These are phyloP conservation scores for Lactarius deliciosus DNA, from an alignment of 768 basidiomycete species.

Conservation along the genomic window DNA sequence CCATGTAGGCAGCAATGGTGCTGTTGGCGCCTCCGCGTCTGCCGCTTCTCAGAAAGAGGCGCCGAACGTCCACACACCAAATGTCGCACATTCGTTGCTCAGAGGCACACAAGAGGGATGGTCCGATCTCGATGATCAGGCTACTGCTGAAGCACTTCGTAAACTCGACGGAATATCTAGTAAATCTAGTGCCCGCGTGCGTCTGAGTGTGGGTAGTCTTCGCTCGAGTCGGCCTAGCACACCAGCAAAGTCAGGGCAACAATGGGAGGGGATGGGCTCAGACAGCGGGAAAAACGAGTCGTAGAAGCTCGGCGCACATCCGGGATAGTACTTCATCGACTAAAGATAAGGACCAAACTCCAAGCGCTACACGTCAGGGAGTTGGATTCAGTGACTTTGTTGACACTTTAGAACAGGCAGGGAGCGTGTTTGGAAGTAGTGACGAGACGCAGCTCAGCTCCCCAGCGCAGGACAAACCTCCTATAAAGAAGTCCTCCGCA, in stretches of 20 bases:
- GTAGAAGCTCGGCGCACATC: constrained; percentile 39
- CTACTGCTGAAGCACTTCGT: constrained; percentile 86
- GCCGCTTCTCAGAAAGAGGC: constrained; percentile 42
- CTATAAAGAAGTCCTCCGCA: constrained; percentile 59
- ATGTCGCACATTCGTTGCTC: constrained; percentile 80
- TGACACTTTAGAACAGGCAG: constrained; percentile 45
- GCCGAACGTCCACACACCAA: constrained; percentile 49
- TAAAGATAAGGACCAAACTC: constrained; percentile 43
- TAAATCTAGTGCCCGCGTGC: constrained; percentile 64
- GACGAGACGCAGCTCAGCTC: constrained; percentile 47
- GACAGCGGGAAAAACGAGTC: constrained; percentile 39
- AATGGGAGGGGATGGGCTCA: constrained; percentile 72
- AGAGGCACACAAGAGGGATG: constrained; percentile 89
- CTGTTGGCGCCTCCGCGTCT: constrained; percentile 39
- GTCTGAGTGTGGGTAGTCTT: constrained; percentile 61
- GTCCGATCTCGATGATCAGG: constrained; percentile 84
- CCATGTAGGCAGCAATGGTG: constrained; percentile 47
- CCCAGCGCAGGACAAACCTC: constrained; percentile 57
- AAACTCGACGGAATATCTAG: constrained; percentile 88
- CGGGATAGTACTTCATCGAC: constrained; percentile 46
- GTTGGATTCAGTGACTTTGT: constrained; percentile 39
- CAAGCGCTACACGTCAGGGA: constrained; percentile 41
- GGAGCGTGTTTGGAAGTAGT: constrained; percentile 49
- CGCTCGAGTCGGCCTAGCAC: constrained; percentile 66
- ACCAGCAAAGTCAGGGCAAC: constrained; percentile 59